A percentile compares a stretch with the other conserved stretches of the same genome.
Evolutionary conservation across 148 eudicot genomes (phyloP).

Genomic region (Vaccinium corymbosum): DNA sequence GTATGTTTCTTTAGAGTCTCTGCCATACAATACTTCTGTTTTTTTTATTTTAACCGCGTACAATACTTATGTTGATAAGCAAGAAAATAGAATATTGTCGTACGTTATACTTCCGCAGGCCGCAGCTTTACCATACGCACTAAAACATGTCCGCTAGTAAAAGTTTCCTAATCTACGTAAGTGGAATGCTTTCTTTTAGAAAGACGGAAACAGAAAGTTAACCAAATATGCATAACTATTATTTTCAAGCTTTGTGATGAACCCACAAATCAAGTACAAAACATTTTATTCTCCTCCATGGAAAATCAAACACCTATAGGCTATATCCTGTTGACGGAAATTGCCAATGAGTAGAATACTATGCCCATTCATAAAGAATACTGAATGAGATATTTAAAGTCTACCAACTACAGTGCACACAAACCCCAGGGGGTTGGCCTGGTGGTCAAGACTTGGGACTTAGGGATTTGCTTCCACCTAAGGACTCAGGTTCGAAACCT

Average conservation of each 20-base stretch:
- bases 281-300: not conserved
- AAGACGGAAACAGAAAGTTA: not conserved
- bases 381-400: not conserved
- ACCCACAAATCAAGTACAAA: not conserved
- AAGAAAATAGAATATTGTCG: not conserved
- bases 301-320: not conserved
- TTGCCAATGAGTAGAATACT: not conserved
- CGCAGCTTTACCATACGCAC: too few relatives aligned
- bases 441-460: too few relatives aligned
- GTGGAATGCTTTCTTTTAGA: not conserved
- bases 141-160: not conserved
- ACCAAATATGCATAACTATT: not conserved
- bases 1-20: not conserved
- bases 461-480: too few relatives aligned
- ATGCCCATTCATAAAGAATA: too few relatives aligned
- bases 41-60: not conserved
- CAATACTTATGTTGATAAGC: not conserved
- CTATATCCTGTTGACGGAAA: not conserved
- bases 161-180: not conserved
- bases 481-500: too few relatives aligned
- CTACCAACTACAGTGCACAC: not conserved
- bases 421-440: too few relatives aligned
- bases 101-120: not conserved
- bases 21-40: not conserved
- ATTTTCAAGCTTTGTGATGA: not conserved